Evolutionary conservation across 179 eudicot genomes (phyloP).

Genomic region (Monotropa hypopitys): DNA sequence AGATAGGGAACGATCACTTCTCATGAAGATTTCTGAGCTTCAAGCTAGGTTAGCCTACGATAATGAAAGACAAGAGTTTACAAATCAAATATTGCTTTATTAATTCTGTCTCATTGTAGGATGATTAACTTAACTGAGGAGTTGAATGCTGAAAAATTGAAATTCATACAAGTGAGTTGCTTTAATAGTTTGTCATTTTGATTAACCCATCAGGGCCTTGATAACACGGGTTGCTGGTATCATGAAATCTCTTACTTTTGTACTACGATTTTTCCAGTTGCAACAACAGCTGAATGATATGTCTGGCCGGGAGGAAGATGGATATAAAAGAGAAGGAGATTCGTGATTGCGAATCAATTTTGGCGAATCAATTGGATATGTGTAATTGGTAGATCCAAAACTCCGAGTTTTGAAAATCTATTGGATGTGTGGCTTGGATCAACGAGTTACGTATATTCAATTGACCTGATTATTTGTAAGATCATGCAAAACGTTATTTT

Average conservation of each 20-base stretch:
- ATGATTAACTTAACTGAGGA: conserved; percentile 72
- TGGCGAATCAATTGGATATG: too few relatives aligned
- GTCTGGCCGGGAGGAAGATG: conserved; percentile 34
- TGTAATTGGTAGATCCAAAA: too few relatives aligned
- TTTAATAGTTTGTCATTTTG: background rate
- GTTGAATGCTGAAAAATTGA: conserved; percentile 61
- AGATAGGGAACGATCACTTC: conserved; percentile 72
- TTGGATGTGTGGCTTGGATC: too few relatives aligned
- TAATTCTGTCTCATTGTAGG: conserved; percentile 28
- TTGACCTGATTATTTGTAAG: too few relatives aligned
- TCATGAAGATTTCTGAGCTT: conserved; percentile 68
- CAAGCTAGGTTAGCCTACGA: conserved; percentile 54
- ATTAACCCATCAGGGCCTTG: background rate
- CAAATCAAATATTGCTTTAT: too few relatives aligned
- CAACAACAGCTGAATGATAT: conserved; percentile 42
- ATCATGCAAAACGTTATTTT: too few relatives aligned
- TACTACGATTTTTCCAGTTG: conserved; percentile 30
- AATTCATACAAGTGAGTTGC: conserved; percentile 49
- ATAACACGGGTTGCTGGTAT: background rate
- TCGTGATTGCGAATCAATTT: conserved; percentile 21
- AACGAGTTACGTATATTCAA: too few relatives aligned
- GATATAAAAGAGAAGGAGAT: conserved; percentile 33
- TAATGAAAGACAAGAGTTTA: background rate
- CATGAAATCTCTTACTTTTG: conserved; percentile 6
- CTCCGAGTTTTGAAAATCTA: too few relatives aligned